Evolutionary conservation across 768 basidiomycete species (phyloP).

Genomic region (Auricularia cornea): DNA sequence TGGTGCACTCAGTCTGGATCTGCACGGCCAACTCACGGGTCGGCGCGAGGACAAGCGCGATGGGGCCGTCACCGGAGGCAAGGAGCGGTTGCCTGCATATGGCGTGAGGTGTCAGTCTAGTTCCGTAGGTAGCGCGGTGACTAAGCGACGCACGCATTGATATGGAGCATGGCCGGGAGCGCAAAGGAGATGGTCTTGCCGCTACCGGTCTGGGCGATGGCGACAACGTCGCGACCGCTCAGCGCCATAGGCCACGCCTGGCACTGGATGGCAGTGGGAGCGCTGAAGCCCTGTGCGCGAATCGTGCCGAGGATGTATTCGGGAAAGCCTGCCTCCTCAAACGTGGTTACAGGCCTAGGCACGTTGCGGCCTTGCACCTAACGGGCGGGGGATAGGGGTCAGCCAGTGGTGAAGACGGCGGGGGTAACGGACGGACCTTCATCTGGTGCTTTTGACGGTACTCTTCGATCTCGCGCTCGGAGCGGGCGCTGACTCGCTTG

Average conservation of each 20-base stretch:
- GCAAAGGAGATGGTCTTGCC: slow-evolving; percentile 99
- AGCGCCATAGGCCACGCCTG: slow-evolving; percentile 99
- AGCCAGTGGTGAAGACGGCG: neutral
- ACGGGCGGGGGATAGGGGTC: slow-evolving; percentile 1
- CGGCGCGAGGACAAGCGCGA: slow-evolving; percentile 92
- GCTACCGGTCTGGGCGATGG: slow-evolving; percentile 96
- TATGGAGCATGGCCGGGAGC: slow-evolving; percentile 98
- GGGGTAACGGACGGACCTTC: slow-evolving; percentile 40
- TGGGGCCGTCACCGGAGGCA: slow-evolving; percentile 91
- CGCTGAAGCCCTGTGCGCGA: slow-evolving; percentile 83
- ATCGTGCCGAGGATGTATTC: slow-evolving; percentile 94
- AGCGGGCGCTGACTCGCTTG: slow-evolving; percentile 65
- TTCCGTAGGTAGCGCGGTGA: neutral
- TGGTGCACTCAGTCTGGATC: slow-evolving; percentile 97
- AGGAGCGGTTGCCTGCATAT: slow-evolving; percentile 75
- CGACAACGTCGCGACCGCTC: slow-evolving; percentile 87
- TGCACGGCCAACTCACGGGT: slow-evolving; percentile 98
- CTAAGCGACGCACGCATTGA: slow-evolving; percentile 68
- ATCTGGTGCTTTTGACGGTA: slow-evolving; percentile 82
- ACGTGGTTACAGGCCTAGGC: slow-evolving; percentile 82
- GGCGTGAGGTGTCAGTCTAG: slow-evolving; percentile 7
- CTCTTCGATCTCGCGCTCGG: slow-evolving; percentile 81
- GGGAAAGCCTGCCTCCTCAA: slow-evolving; percentile 94
- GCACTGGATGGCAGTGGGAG: slow-evolving; percentile 94
- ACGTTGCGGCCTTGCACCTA: slow-evolving; percentile 84